Conservation (phyloP, 1,139 yeast species). For the Candida sanyaensis region DNA sequence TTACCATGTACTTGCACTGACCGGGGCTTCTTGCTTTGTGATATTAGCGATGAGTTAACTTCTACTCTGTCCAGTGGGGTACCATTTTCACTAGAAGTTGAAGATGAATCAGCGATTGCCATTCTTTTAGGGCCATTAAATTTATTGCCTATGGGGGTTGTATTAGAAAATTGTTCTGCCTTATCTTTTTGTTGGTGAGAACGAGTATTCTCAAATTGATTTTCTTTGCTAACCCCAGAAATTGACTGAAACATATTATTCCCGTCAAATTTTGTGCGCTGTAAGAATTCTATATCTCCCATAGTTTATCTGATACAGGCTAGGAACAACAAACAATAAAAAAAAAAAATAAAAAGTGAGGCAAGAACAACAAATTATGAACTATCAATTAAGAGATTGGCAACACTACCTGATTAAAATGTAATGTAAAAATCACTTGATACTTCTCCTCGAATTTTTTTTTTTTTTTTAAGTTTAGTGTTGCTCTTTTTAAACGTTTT, state of each 20-base stretch:
- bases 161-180: background rate
- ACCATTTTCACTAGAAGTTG: background rate
- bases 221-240: background rate
- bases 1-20: slow-evolving; percentile 7
- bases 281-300: background rate
- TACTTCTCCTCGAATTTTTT: no score
- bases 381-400: no score
- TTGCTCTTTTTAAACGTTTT: no score
- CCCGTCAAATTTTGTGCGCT: background rate
- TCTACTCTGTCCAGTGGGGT: no score
- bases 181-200: background rate
- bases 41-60: background rate
- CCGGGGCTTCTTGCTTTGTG: background rate
- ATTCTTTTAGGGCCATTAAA: background rate
- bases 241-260: background rate
- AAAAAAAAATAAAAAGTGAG: no score
- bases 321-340: no score
- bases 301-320: background rate
- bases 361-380: no score
- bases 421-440: no score
- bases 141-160: background rate
- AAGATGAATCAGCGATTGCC: background rate
- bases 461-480: background rate
- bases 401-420: no score
- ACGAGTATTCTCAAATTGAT: background rate